Percentiles rank a stretch among this genome's conserved stretches.
phyloP scores from a whole-genome alignment of 129 eudicot genomes.

The Erigeron canadensis region DNA sequence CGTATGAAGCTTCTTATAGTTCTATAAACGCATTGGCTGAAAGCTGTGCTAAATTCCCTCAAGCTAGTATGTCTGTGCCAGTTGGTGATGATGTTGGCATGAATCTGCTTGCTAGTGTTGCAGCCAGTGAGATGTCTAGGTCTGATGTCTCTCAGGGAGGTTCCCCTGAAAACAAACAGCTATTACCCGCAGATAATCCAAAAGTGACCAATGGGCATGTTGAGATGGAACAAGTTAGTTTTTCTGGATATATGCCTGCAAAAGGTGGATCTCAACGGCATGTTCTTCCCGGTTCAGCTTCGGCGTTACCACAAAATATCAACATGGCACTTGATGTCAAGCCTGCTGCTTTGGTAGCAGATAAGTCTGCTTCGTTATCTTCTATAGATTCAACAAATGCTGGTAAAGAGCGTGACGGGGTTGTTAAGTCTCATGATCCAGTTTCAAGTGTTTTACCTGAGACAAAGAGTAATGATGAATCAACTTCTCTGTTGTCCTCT shows the following conservation, averaged over 20 bases:
- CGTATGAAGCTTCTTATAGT: slow-evolving; percentile 58
- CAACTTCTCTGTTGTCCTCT: slow-evolving; percentile 44
- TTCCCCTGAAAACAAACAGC: slow-evolving; percentile 48
- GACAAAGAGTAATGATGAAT: slow-evolving; percentile 36
- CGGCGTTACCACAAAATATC: too few relatives aligned
- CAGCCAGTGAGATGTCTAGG: slow-evolving; percentile 73
- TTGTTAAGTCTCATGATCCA: slow-evolving; percentile 20
- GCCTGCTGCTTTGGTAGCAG: slow-evolving; percentile 18
- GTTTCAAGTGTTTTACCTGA: slow-evolving; percentile 32
- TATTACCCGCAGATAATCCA: slow-evolving; percentile 38
- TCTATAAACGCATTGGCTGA: slow-evolving; percentile 77
- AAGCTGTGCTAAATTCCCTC: slow-evolving; percentile 78
- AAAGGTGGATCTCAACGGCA: too few relatives aligned
- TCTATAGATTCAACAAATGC: slow-evolving; percentile 12
- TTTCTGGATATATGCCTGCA: too few relatives aligned
- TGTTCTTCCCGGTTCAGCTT: too few relatives aligned
- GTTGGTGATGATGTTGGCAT: slow-evolving; percentile 77
- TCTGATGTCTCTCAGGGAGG: slow-evolving; percentile 52
- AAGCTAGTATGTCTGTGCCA: slow-evolving; percentile 46
- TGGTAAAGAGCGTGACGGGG: slow-evolving; percentile 24
- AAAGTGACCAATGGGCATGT: neutral
- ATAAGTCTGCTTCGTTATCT: slow-evolving; percentile 21
- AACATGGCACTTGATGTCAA: slow-evolving; percentile 17
- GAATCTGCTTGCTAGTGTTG: slow-evolving; percentile 93
- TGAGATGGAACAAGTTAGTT: too few relatives aligned